Evolutionary conservation across 768 basidiomycete species (phyloP).

Genomic region (Terana coerulea): DNA sequence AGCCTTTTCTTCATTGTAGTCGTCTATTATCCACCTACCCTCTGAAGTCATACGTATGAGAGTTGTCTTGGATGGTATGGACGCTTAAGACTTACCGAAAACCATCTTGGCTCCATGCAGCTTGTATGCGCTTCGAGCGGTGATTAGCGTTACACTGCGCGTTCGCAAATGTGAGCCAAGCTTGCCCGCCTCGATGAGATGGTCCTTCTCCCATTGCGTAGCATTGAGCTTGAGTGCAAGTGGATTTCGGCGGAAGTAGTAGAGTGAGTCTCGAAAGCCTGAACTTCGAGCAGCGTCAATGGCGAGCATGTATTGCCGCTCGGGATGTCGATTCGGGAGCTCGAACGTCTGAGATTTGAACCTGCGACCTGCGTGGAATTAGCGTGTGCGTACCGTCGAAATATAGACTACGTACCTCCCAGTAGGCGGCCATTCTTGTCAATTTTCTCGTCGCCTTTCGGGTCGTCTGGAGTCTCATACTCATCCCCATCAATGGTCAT

Average conservation of each 20-base stretch:
- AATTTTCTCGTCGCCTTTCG: slow-evolving; percentile 89
- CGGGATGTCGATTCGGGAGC: slow-evolving; percentile 81
- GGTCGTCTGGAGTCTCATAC: slow-evolving; percentile 76
- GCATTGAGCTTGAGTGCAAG: slow-evolving; percentile 90
- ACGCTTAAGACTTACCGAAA: slow-evolving; percentile 43
- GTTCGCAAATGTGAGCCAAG: slow-evolving; percentile 86
- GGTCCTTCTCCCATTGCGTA: slow-evolving; percentile 87
- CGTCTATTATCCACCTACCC: slow-evolving; percentile 89
- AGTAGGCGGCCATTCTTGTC: slow-evolving; percentile 80
- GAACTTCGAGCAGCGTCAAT: slow-evolving; percentile 97
- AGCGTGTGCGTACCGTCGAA: not conserved
- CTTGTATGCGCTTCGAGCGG: slow-evolving; percentile 91
- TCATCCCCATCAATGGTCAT: slow-evolving; percentile 89
- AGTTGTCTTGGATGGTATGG: not conserved
- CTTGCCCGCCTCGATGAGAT: slow-evolving; percentile 83
- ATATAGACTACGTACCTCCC: slow-evolving; percentile 52
- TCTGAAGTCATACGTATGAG: slow-evolving; percentile 47
- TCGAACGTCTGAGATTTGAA: slow-evolving; percentile 90
- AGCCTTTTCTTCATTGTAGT: slow-evolving; percentile 90
- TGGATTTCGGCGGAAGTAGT: slow-evolving; percentile 92
- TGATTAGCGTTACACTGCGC: slow-evolving; percentile 90
- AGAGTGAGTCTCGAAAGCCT: slow-evolving; percentile 95
- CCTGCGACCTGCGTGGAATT: slow-evolving; percentile 56
- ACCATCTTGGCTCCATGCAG: slow-evolving; percentile 92
- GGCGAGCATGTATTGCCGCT: slow-evolving; percentile 88